These are phyloP conservation scores for Brettanomyces custersianus DNA, from an alignment of 805 yeast species.

Conservation along the genomic window DNA sequence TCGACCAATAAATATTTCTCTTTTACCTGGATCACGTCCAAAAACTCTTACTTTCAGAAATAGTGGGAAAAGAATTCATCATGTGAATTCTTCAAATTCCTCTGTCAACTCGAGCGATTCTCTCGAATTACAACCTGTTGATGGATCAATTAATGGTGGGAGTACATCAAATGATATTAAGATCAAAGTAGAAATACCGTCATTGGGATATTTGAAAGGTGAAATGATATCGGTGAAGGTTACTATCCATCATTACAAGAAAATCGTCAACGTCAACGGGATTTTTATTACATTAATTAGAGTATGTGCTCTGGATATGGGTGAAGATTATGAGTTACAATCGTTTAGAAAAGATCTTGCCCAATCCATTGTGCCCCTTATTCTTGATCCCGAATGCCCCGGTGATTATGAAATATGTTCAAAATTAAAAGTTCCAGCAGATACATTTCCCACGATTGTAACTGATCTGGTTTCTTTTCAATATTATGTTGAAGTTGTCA, in stretches of 20 bases:
- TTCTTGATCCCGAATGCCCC: conserved; percentile 55
- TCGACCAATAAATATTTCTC: conserved; percentile 67
- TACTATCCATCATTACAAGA: conserved; percentile 58
- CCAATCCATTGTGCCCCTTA: conserved; percentile 69
- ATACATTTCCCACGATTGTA: conserved; percentile 75
- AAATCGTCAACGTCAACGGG: conserved; percentile 61
- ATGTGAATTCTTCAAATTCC: conserved; percentile 32
- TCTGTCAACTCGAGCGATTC: conserved; percentile 22
- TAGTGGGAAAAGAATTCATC: conserved; percentile 22
- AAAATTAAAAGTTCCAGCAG: conserved; percentile 66
- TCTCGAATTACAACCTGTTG: conserved; percentile 3
- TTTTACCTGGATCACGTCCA: conserved; percentile 57
- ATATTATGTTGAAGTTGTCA: conserved; percentile 74
- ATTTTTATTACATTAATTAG: conserved; percentile 72
- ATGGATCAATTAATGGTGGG: background rate
- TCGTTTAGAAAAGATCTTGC: conserved; percentile 77
- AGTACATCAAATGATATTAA: conserved; percentile 9
- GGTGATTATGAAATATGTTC: conserved; percentile 50
- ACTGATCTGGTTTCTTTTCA: conserved; percentile 70
- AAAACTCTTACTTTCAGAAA: conserved; percentile 56
- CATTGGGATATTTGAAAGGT: conserved; percentile 70
- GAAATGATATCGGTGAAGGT: conserved; percentile 70
- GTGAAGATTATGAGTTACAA: conserved; percentile 52
- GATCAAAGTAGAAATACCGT: conserved; percentile 40
- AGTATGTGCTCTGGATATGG: conserved; percentile 60